A percentile compares a stretch with the other conserved stretches of the same genome.
Evolutionary conservation across 345 rosid genomes (phyloP).

Genomic region (Melaleuca quinquenervia): DNA sequence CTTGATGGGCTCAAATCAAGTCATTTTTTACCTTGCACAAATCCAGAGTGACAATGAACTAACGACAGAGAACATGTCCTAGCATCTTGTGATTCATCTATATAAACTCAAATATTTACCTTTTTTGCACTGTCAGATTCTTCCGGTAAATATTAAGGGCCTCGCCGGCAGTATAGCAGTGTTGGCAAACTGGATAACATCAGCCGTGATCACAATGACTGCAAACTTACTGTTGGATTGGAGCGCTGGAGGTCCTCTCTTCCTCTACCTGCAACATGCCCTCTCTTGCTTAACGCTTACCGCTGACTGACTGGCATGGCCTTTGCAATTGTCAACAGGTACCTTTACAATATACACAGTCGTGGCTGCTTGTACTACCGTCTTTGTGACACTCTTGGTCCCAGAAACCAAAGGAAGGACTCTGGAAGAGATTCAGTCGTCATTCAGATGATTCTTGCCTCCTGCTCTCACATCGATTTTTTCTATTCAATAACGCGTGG

Average conservation of each 20-base stretch:
- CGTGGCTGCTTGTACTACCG: constrained; percentile 26
- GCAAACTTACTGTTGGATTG: constrained; percentile 34
- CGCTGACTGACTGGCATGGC: neutral
- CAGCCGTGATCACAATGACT: constrained; percentile 25
- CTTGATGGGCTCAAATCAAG: neutral
- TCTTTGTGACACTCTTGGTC: constrained; percentile 37
- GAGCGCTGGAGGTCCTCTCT: constrained; percentile 29
- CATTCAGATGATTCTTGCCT: constrained; percentile 38
- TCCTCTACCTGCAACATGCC: neutral
- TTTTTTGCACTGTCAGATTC: constrained; percentile 37
- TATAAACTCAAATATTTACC: neutral
- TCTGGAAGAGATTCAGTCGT: constrained; percentile 64
- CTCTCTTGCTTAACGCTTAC: neutral
- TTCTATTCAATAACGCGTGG: neutral
- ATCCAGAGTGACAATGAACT: neutral
- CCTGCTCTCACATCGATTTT: neutral
- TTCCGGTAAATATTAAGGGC: constrained; percentile 38
- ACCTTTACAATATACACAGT: constrained; percentile 44
- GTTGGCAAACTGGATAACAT: constrained; percentile 23
- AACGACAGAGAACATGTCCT: neutral
- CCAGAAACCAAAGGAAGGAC: constrained; percentile 73
- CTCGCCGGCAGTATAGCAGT: constrained; percentile 39
- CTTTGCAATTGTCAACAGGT: constrained; percentile 16
- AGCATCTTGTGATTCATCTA: neutral
- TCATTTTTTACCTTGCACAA: neutral